Conservation (phyloP, 1,284 basidiomycete species). For the Puccinia novopanici region DNA sequence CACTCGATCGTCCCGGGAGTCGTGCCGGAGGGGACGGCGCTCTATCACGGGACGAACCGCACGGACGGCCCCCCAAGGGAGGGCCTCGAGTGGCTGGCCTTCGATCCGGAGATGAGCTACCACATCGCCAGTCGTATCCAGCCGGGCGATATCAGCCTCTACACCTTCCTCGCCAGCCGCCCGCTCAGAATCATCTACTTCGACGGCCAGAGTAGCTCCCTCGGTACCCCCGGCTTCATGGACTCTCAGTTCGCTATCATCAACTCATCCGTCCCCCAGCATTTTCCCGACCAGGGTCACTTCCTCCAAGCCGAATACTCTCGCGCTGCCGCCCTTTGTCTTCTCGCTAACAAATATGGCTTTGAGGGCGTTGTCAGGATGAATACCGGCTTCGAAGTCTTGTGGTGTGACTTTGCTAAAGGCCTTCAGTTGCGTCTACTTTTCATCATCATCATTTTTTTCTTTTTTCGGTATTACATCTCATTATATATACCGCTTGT, state of each 20-base stretch:
- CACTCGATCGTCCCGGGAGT: slow-evolving; percentile 62
- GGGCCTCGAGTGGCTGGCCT: slow-evolving; percentile 61
- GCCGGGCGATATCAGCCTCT: slow-evolving; percentile 52
- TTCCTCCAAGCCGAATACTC: slow-evolving; percentile 25
- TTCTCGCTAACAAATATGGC: slow-evolving; percentile 25
- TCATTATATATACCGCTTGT: no score
- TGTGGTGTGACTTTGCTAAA: slow-evolving; percentile 52
- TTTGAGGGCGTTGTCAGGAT: slow-evolving; percentile 53
- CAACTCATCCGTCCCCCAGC: slow-evolving; percentile 57
- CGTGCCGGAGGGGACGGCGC: slow-evolving; percentile 61
- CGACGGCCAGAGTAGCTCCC: slow-evolving; percentile 62
- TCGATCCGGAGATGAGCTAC: slow-evolving; percentile 63
- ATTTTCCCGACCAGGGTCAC: background rate
- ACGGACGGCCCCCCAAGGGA: slow-evolving; percentile 58
- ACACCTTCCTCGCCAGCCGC: slow-evolving; percentile 60
- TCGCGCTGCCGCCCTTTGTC: slow-evolving; percentile 49
- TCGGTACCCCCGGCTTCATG: slow-evolving; percentile 60
- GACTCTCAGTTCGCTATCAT: slow-evolving; percentile 62
- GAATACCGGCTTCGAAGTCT: slow-evolving; percentile 53
- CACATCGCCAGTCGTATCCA: background rate
- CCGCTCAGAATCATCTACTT: slow-evolving; percentile 62
- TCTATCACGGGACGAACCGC: slow-evolving; percentile 61
- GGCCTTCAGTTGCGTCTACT: slow-evolving; percentile 51
- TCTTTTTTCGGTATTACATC: no score
- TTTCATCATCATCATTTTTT: slow-evolving; percentile 59